Percentiles rank a stretch among this genome's conserved stretches.
These are phyloP conservation scores for Cytospora paraplurivora DNA, from an alignment of 2,329 filamentous ascomycete genomes.

Conservation along the genomic window DNA sequence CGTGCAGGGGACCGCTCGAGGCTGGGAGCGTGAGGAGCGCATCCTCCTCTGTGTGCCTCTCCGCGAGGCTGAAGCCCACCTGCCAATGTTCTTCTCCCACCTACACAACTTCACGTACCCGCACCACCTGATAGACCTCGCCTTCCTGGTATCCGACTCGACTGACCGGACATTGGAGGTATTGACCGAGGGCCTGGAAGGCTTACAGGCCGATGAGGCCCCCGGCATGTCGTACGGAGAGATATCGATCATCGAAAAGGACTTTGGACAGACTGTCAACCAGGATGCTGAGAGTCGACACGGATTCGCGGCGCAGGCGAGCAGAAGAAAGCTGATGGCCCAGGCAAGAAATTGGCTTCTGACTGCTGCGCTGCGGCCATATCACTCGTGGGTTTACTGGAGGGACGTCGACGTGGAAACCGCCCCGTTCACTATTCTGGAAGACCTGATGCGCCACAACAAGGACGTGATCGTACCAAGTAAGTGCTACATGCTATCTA, in stretches of 20 bases:
- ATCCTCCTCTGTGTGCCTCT: constrained; percentile 94
- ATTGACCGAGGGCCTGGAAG: constrained; percentile 73
- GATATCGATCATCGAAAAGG: constrained; percentile 97
- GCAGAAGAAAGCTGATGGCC: constrained; percentile 93
- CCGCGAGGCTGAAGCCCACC: constrained; percentile 86
- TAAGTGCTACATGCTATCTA: constrained; percentile 53
- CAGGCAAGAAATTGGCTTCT: constrained; percentile 96
- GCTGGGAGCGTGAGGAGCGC: constrained; percentile 95
- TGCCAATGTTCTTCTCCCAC: constrained; percentile 99
- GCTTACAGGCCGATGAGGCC: constrained; percentile 78
- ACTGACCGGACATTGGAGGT: constrained; percentile 85
- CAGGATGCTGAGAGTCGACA: constrained; percentile 98
- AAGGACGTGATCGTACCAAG: constrained; percentile 98
- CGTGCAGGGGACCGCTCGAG: constrained; percentile 85
- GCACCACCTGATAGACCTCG: constrained; percentile 92
- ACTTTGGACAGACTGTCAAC: constrained; percentile 96
- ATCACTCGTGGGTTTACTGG: constrained; percentile 99
- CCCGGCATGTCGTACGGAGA: constrained; percentile 86
- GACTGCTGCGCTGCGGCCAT: constrained; percentile 87
- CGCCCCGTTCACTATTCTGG: constrained; percentile 92
- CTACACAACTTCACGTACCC: constrained; percentile 96
- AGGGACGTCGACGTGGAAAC: constrained; percentile 98
- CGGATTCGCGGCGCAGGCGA: constrained; percentile 94
- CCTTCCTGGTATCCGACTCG: constrained; percentile 95
- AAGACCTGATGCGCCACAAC: constrained; percentile 98